Percentiles rank a stretch among this genome's conserved stretches.
phyloP scores from a whole-genome alignment of 2,329 filamentous ascomycete species.

The Fusarium redolens region DNA sequence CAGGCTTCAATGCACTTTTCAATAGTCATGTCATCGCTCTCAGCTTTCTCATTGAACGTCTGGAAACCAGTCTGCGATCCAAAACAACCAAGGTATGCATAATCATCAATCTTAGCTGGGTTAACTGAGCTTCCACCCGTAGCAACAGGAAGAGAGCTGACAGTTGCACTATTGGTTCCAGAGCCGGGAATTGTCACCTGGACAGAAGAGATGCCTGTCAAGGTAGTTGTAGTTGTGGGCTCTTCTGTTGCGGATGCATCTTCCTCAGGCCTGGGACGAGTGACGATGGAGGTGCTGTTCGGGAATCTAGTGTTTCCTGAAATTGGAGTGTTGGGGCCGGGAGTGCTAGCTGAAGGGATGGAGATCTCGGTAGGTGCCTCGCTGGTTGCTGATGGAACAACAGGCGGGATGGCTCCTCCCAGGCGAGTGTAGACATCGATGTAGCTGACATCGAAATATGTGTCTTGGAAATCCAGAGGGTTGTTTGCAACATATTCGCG shows the following conservation, averaged over 20 bases:
- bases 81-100: conserved; percentile 57
- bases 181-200: conserved; percentile 41
- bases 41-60: conserved; percentile 48
- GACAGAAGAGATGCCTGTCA: conserved; percentile 42
- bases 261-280: background rate
- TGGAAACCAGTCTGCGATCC: conserved; percentile 51
- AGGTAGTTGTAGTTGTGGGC: conserved; percentile 45
- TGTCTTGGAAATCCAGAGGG: conserved; percentile 55
- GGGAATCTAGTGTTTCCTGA: conserved; percentile 1
- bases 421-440: conserved; percentile 59
- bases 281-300: background rate
- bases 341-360: background rate
- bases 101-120: conserved; percentile 49
- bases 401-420: conserved; percentile 4
- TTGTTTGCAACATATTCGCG: conserved; percentile 59
- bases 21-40: conserved; percentile 53
- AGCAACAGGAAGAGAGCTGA: conserved; percentile 21
- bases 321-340: background rate
- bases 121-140: conserved; percentile 41
- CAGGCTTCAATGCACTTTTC: conserved; percentile 55
- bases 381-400: conserved; percentile 3
- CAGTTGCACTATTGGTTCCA: conserved; percentile 21
- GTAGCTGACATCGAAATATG: conserved; percentile 66
- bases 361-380: background rate
- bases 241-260: conserved; percentile 7